Evolutionary conservation across 73 alveolate species (phyloP).

Genomic region (Tetrahymena borealis): DNA sequence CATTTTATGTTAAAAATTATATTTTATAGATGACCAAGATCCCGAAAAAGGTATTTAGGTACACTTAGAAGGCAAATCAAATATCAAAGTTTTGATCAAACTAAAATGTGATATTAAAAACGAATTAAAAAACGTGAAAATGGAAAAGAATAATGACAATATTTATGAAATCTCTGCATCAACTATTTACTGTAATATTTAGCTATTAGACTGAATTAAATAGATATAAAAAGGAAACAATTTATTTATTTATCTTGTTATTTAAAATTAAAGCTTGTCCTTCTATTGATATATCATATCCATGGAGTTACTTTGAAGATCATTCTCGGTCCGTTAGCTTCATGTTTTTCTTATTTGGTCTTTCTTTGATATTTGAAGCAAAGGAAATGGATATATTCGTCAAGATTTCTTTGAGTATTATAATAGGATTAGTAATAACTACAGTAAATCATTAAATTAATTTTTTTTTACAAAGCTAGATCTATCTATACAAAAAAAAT

Average conservation of each 20-base stretch:
- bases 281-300: background rate
- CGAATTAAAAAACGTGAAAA: background rate
- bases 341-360: background rate
- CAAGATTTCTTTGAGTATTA: background rate
- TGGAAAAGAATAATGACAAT: background rate
- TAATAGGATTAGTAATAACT: background rate
- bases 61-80: background rate
- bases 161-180: background rate
- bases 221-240: background rate
- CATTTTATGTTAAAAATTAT: background rate
- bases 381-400: background rate
- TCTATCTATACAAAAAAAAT: no score
- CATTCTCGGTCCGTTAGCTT: background rate
- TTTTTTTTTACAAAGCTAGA: no score
- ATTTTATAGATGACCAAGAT: background rate
- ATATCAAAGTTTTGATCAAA: background rate
- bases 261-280: background rate
- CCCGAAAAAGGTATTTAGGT: background rate
- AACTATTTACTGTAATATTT: no score
- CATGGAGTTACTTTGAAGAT: background rate
- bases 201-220: background rate
- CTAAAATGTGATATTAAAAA: background rate
- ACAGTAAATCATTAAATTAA: no score
- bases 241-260: background rate
- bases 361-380: background rate